Base-by-base conservation (phyloP, 306 rosid species). In the Vicia faba region DNA sequence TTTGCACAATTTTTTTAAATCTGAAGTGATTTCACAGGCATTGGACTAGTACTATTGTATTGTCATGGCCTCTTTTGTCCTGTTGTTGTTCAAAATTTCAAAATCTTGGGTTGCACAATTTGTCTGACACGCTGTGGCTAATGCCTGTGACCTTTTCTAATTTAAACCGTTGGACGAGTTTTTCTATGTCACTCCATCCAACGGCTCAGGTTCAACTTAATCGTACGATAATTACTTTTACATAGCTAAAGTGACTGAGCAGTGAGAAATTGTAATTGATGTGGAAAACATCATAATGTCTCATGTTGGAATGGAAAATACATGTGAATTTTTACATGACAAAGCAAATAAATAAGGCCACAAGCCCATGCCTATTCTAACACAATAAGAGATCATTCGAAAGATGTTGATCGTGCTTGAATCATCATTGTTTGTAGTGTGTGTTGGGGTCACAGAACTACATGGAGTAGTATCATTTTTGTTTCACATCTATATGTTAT, bases 161-260 rank as follows among this genome's bases (percentile, higher is more conserved):
- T 28, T 28, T 50, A 1, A 38, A 69, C 84, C 74, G 70, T 82
- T 40, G 64, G 85, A 84, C 77, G 51, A 36, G 70, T 53, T 33
- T 66, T 20, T 5, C 0, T 10, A 68, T 29, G 20, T 51, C 60
- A 61, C 41, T 40, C 8, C 36, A 43, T 74, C 68, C 64, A 41
- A 78, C 73, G 79, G 71, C 50, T 76, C 44, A 66, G 45, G 1
- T 33, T 70, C 28, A 65, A 6, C 46, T 29, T 64, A 13, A 16
- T 36, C 29, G 25, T 51, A 72, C 38, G 4, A 36, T 19, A 15
- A 51, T 26, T 45, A 12, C 79, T 61, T 79, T 74, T 74, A 59
- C 64, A 54, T 10, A 28, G 53, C 49, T 43, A 71, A 69, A 75
- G 73, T 61, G 33, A 69, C 5, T 64, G 48, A 53, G 3, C 33